phyloP scores from a whole-genome alignment of 2,329 filamentous ascomycete genomes.

The Aspergillus texensis region DNA sequence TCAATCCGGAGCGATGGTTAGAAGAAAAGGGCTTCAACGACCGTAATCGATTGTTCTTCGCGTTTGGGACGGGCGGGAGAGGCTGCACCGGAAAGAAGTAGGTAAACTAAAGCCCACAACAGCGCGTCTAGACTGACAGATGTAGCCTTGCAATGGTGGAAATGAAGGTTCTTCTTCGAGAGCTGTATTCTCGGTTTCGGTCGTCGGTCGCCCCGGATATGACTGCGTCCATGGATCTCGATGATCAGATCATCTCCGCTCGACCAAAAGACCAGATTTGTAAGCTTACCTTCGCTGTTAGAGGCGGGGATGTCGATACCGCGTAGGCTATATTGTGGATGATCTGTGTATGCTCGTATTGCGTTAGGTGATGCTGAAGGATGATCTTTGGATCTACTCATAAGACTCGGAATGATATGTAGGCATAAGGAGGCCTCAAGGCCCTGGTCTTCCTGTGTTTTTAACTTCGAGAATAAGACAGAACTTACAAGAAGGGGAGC shows the following conservation, averaged over 20 bases:
- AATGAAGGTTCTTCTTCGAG: slow-evolving; percentile 68
- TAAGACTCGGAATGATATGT: too few relatives aligned
- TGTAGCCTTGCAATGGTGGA: slow-evolving; percentile 63
- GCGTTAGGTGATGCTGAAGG: background rate
- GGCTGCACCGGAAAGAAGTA: slow-evolving; percentile 61
- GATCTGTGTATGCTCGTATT: background rate
- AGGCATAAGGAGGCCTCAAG: too few relatives aligned
- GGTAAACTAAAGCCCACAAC: background rate
- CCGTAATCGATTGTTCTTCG: slow-evolving; percentile 62
- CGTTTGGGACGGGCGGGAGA: slow-evolving; percentile 66
- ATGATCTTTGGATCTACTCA: background rate
- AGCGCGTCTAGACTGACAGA: slow-evolving; percentile 8
- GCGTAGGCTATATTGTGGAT: background rate
- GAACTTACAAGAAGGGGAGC: too few relatives aligned
- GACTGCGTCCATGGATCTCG: slow-evolving; percentile 62
- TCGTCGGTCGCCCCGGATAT: slow-evolving; percentile 59
- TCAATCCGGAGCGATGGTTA: slow-evolving; percentile 38
- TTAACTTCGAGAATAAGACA: too few relatives aligned
- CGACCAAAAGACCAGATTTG: slow-evolving; percentile 64
- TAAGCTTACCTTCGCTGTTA: slow-evolving; percentile 45
- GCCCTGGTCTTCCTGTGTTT: too few relatives aligned
- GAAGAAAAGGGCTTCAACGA: slow-evolving; percentile 34
- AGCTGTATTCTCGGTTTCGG: slow-evolving; percentile 61
- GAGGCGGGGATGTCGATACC: background rate
- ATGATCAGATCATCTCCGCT: slow-evolving; percentile 69